Evolutionary conservation across 2,329 filamentous ascomycete genomes (phyloP).

Genomic region (Cladosporium sp.): DNA sequence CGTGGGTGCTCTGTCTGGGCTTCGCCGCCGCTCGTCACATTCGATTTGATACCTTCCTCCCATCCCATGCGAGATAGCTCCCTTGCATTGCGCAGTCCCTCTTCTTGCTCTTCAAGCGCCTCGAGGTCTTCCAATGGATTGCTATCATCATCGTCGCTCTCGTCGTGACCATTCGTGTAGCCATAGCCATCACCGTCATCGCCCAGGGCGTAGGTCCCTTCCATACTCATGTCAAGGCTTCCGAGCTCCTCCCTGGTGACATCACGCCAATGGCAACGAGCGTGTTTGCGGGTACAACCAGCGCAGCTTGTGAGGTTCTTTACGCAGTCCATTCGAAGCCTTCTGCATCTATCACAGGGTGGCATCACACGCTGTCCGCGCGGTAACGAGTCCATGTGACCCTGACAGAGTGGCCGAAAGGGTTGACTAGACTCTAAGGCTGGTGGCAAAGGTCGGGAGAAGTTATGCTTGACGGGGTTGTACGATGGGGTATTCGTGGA

Average conservation of each 20-base stretch:
- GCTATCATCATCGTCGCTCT: slow-evolving; percentile 37
- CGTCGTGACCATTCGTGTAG: slow-evolving; percentile 30
- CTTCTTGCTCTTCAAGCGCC: slow-evolving; percentile 38
- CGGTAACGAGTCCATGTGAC: slow-evolving; percentile 72
- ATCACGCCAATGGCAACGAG: slow-evolving; percentile 82
- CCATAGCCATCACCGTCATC: slow-evolving; percentile 25
- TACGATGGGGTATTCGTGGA: slow-evolving; percentile 20
- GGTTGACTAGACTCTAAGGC: slow-evolving; percentile 41
- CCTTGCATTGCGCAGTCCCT: slow-evolving; percentile 35
- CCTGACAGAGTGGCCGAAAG: slow-evolving; percentile 40
- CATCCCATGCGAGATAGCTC: slow-evolving; percentile 36
- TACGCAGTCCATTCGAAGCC: slow-evolving; percentile 77
- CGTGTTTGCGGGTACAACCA: slow-evolving; percentile 87
- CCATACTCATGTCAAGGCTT: slow-evolving; percentile 27
- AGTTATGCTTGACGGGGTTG: slow-evolving; percentile 40
- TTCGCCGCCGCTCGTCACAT: background rate
- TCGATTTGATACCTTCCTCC: slow-evolving; percentile 27
- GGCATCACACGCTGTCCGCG: slow-evolving; percentile 77
- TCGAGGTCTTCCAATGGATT: slow-evolving; percentile 40
- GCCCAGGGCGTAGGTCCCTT: slow-evolving; percentile 9
- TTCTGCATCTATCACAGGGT: slow-evolving; percentile 79
- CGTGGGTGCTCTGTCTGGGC: background rate
- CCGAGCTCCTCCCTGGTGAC: slow-evolving; percentile 70
- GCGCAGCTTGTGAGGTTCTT: slow-evolving; percentile 86
- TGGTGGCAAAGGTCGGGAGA: slow-evolving; percentile 40